Evolutionary conservation across 2,329 filamentous ascomycete genomes (phyloP).

Genomic region (Aschersonia sp.): DNA sequence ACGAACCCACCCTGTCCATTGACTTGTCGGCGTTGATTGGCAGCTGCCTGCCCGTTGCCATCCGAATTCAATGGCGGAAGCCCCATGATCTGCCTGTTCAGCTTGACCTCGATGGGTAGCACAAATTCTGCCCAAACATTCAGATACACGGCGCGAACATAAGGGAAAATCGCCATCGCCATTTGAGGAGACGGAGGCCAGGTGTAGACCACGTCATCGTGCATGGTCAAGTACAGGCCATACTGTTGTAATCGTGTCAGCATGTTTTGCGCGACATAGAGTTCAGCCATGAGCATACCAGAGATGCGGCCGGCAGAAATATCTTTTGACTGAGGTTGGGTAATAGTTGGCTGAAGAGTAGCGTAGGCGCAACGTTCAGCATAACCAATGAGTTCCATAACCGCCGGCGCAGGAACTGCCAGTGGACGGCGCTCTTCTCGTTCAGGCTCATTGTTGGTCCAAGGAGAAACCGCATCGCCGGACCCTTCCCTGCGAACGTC

Average conservation of each 20-base stretch:
- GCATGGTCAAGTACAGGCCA: slow-evolving; percentile 27
- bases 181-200: slow-evolving; percentile 41
- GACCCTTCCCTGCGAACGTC: slow-evolving; percentile 35
- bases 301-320: slow-evolving; percentile 24
- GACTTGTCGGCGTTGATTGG: slow-evolving; percentile 6
- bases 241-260: slow-evolving; percentile 21
- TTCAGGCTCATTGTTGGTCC: slow-evolving; percentile 16
- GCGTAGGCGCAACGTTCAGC: slow-evolving; percentile 29
- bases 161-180: slow-evolving; percentile 34
- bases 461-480: slow-evolving; percentile 26
- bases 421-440: slow-evolving; percentile 9
- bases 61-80: slow-evolving; percentile 15
- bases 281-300: slow-evolving; percentile 16
- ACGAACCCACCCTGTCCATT: slow-evolving; percentile 17
- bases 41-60: slow-evolving; percentile 7
- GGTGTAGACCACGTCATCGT: slow-evolving; percentile 26
- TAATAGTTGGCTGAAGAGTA: slow-evolving; percentile 28
- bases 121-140: slow-evolving; percentile 31
- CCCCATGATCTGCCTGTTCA: slow-evolving; percentile 31
- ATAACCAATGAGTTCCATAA: slow-evolving; percentile 21
- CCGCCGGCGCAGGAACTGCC: slow-evolving; percentile 14
- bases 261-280: not conserved
- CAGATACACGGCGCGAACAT: slow-evolving; percentile 28
- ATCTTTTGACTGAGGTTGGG: slow-evolving; percentile 27
- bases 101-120: slow-evolving; percentile 28